A percentile compares a stretch with the other conserved stretches of the same genome.
Conservation (phyloP, 2,329 filamentous ascomycete genomes). For the Trichoderma afroharzianum region DNA sequence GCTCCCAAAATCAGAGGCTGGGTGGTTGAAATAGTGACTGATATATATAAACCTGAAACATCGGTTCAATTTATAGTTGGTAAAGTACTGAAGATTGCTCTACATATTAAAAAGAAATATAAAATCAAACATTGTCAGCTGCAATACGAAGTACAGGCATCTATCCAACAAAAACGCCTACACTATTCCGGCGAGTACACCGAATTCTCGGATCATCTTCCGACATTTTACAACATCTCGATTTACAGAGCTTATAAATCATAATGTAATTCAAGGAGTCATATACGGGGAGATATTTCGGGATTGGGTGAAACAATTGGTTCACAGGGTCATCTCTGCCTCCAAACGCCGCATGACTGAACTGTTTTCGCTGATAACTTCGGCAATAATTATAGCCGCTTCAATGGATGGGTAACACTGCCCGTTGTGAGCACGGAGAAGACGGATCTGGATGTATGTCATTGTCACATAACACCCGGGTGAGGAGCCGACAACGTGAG, state of each 20-base stretch:
- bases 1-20: neutral
- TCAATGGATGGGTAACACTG: neutral
- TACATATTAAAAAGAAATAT: too few species aligned
- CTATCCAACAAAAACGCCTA: too few species aligned
- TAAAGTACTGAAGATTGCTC: too few species aligned
- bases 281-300: neutral
- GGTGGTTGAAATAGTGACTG: neutral
- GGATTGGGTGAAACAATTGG: neutral
- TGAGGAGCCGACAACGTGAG: neutral
- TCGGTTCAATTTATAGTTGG: neutral
- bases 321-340: neutral
- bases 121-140: neutral
- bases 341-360: neutral
- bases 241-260: neutral
- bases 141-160: neutral
- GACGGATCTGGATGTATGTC: neutral
- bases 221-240: neutral
- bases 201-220: neutral
- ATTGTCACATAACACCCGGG: neutral
- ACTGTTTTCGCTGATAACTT: neutral
- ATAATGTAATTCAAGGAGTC: neutral
- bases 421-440: neutral
- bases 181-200: neutral
- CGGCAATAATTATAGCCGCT: constrained; percentile 13
- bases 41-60: neutral